Evolutionary conservation across 176 grass and related monocot species (phyloP).

Genomic region (Musa itinerans): DNA sequence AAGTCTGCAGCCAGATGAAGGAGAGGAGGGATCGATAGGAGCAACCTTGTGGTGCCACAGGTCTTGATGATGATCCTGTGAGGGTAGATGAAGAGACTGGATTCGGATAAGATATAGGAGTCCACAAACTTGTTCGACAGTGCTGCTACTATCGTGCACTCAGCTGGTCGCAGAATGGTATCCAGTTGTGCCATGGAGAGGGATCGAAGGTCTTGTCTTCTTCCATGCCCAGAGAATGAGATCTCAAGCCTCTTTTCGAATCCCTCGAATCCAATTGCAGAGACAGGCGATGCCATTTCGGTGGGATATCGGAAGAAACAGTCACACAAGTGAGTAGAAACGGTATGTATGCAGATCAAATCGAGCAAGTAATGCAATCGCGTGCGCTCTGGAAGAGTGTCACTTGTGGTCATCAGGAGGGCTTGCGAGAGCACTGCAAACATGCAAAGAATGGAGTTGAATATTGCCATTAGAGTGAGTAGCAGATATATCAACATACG

Average conservation of each 20-base stretch:
- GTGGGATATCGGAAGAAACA: too few relatives aligned
- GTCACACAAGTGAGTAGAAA: too few relatives aligned
- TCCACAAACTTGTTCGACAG: not conserved
- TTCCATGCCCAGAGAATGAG: not conserved
- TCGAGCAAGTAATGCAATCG: too few relatives aligned
- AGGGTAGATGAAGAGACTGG: not conserved
- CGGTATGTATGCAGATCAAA: too few relatives aligned
- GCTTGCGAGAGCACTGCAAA: not conserved
- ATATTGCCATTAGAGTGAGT: too few relatives aligned
- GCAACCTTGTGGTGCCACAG: not conserved
- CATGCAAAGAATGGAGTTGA: not conserved
- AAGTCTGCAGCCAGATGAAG: not conserved
- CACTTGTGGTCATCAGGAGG: not conserved
- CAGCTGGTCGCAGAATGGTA: not conserved
- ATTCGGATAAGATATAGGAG: constrained; percentile 8
- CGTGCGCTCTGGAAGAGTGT: too few relatives aligned
- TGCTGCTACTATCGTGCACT: not conserved
- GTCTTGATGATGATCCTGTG: constrained; percentile 4
- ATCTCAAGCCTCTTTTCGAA: constrained; percentile 1
- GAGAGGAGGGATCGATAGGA: not conserved
- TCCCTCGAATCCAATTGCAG: too few relatives aligned
- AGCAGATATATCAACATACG: too few relatives aligned
- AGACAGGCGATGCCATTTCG: too few relatives aligned
- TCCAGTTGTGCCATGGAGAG: not conserved
- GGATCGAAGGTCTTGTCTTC: not conserved